phyloP scores from a whole-genome alignment of 2,329 filamentous ascomycete species.

The Nemania serpens region DNA sequence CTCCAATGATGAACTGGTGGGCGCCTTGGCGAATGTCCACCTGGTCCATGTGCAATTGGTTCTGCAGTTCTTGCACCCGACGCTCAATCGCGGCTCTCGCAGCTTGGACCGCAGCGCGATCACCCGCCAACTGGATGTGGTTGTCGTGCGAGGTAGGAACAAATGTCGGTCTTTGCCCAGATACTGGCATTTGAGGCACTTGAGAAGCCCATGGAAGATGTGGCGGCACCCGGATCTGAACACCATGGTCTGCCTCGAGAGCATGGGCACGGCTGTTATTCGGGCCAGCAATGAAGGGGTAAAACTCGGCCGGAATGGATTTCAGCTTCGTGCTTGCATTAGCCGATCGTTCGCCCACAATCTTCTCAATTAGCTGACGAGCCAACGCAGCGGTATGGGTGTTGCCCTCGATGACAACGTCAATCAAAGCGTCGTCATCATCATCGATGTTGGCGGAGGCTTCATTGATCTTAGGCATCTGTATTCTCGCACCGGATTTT shows the following conservation, averaged over 20 bases:
- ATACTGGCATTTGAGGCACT: conserved; percentile 63
- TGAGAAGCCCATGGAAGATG: conserved; percentile 77
- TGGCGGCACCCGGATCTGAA: conserved; percentile 81
- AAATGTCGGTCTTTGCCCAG: conserved; percentile 72
- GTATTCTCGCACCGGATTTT: conserved; percentile 86
- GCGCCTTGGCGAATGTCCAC: conserved; percentile 81
- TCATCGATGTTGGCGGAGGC: conserved; percentile 58
- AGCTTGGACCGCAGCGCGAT: conserved; percentile 79
- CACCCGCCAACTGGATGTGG: conserved; percentile 84
- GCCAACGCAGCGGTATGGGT: conserved; percentile 84
- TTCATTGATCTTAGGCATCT: conserved; percentile 82
- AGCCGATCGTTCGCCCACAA: conserved; percentile 83
- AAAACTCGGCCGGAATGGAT: conserved; percentile 87
- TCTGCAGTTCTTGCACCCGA: conserved; percentile 74
- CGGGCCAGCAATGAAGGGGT: conserved; percentile 88
- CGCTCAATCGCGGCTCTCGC: conserved; percentile 81
- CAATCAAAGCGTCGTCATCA: conserved; percentile 82
- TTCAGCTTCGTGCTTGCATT: conserved; percentile 82
- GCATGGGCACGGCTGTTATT: conserved; percentile 69
- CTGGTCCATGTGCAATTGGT: conserved; percentile 77
- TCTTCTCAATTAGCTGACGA: conserved; percentile 80
- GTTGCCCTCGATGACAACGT: conserved; percentile 90
- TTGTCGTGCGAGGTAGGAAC: conserved; percentile 70
- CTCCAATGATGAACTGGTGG: conserved; percentile 93
- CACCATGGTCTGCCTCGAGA: conserved; percentile 73